Percentiles rank a stretch among this genome's conserved stretches.
Conservation (phyloP, 306 rosid species). For the Quercus mongolica region DNA sequence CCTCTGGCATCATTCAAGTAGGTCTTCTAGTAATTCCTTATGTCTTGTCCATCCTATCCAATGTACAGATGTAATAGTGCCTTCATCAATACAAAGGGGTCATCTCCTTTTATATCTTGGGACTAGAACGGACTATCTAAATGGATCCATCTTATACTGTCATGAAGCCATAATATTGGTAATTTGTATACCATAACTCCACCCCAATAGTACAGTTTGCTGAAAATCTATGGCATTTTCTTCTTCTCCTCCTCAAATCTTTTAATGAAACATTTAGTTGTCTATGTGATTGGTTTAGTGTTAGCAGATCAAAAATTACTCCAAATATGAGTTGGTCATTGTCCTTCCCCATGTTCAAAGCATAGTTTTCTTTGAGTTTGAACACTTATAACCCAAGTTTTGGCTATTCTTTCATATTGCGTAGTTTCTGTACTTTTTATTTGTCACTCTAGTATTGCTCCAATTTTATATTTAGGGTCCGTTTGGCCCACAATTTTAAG, state of each 20-base stretch:
- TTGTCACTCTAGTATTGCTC: too few relatives aligned
- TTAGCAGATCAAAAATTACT: not conserved
- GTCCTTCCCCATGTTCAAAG: not conserved
- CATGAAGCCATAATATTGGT: constrained; percentile 12
- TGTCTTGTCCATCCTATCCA: constrained; percentile 38
- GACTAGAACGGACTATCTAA: constrained; percentile 19
- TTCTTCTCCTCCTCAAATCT: not conserved
- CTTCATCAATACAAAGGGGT: constrained; percentile 45
- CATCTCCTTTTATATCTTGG: constrained; percentile 23
- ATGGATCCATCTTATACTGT: constrained; percentile 3
- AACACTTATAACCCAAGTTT: too few relatives aligned
- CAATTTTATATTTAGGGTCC: too few relatives aligned
- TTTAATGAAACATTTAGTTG: not conserved
- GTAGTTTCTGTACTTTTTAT: too few relatives aligned
- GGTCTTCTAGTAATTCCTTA: constrained; percentile 40
- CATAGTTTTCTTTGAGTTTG: not conserved
- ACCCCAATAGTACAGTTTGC: not conserved
- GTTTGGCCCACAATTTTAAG: too few relatives aligned
- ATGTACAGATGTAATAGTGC: constrained; percentile 63
- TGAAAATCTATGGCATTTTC: not conserved
- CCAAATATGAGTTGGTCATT: not conserved
- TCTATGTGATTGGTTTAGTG: not conserved
- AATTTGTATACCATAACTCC: not conserved
- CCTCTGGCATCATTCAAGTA: constrained; percentile 34
- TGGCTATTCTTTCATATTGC: not conserved